Percentiles rank a stretch among this genome's conserved stretches.
Evolutionary conservation across 768 basidiomycete genomes (phyloP).

Genomic region (Harrya chromipes): DNA sequence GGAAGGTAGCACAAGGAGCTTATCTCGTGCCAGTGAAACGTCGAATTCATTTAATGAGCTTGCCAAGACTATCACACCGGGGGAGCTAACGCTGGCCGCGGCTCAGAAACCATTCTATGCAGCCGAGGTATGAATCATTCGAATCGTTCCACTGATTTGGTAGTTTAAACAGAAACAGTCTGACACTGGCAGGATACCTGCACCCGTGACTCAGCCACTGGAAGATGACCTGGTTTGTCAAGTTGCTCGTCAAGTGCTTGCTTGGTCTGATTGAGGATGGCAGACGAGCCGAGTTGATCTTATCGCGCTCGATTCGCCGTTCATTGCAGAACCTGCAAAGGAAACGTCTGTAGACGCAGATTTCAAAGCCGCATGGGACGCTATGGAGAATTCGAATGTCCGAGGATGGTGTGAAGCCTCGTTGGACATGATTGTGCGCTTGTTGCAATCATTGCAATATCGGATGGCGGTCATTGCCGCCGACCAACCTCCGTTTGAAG

Average conservation of each 20-base stretch:
- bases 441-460: conserved; percentile 47
- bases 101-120: conserved; percentile 14
- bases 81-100: conserved; percentile 29
- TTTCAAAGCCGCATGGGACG: conserved; percentile 60
- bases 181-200: not conserved
- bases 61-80: conserved; percentile 28
- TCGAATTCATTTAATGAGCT: conserved; percentile 26
- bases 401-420: conserved; percentile 71
- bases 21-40: conserved; percentile 26
- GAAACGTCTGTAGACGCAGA: conserved; percentile 26
- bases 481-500: conserved; percentile 59
- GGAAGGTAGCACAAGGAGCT: conserved; percentile 30
- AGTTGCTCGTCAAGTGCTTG: not conserved
- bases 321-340: conserved; percentile 45
- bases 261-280: conserved; percentile 12
- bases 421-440: conserved; percentile 51
- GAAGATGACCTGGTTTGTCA: conserved; percentile 23
- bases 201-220: not conserved
- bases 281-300: conserved; percentile 50
- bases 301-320: conserved; percentile 73
- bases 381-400: conserved; percentile 39
- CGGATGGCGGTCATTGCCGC: conserved; percentile 49
- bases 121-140: conserved; percentile 18
- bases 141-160: not conserved
- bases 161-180: conserved; percentile 15